phyloP scores from a whole-genome alignment of 306 rosid genomes.

The Luffa acutangula region DNA sequence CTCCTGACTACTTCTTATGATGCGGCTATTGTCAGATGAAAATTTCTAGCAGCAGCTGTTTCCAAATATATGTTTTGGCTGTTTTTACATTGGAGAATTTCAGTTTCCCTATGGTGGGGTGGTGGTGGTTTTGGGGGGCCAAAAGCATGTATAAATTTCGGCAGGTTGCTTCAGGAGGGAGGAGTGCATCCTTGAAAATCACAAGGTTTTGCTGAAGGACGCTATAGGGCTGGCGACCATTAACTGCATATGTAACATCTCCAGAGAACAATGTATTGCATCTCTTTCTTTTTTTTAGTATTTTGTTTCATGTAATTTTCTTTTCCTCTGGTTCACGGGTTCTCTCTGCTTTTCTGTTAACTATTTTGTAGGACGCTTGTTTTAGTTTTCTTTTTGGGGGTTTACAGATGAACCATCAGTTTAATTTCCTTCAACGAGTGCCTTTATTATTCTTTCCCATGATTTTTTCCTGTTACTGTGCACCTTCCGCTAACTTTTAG shows the following conservation, averaged over 20 bases:
- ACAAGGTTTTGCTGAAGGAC: neutral
- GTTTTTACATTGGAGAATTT: constrained; percentile 5
- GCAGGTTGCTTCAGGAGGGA: constrained; percentile 1
- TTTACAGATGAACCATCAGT: constrained; percentile 10
- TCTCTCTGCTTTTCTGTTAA: neutral
- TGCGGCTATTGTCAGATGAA: neutral
- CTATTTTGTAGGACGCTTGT: constrained; percentile 6
- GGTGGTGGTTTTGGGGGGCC: neutral
- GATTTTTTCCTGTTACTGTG: neutral
- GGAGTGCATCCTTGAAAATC: constrained; percentile 4
- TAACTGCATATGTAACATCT: constrained; percentile 15
- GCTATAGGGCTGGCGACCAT: constrained; percentile 8
- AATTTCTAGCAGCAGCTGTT: neutral
- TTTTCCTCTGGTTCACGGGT: neutral
- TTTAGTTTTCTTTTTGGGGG: constrained; percentile 1
- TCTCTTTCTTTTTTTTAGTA: neutral
- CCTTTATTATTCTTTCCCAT: constrained; percentile 5
- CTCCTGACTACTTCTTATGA: constrained; percentile 90
- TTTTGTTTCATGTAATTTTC: constrained; percentile 3
- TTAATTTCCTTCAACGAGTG: constrained; percentile 6
- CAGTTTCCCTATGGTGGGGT: constrained; percentile 6
- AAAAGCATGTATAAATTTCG: constrained; percentile 11
- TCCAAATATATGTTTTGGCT: neutral
- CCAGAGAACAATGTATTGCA: constrained; percentile 7
- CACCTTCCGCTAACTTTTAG: neutral